Evolutionary conservation across 306 rosid genomes (phyloP).

Genomic region (Erythrophleum fordii): DNA sequence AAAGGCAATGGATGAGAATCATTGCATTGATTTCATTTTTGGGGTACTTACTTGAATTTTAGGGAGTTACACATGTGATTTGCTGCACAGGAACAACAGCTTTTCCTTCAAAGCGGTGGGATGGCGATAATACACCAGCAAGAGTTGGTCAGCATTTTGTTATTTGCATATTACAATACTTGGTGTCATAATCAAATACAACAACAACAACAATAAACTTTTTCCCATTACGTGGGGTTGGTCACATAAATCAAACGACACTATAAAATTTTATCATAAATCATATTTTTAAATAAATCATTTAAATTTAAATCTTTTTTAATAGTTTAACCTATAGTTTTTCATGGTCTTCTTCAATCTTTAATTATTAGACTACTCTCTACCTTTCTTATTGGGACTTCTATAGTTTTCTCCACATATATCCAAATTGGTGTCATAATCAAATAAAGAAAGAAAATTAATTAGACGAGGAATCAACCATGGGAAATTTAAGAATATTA

Average conservation of each 20-base stretch:
- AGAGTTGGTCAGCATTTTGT: conserved; percentile 73
- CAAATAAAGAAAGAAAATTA: conserved; percentile 33
- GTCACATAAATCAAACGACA: too few species aligned
- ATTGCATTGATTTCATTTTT: conserved; percentile 15
- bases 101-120: conserved; percentile 95
- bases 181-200: conserved; percentile 20
- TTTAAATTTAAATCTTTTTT: too few species aligned
- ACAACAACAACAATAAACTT: too few species aligned
- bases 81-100: conserved; percentile 98
- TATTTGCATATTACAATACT: conserved; percentile 4
- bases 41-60: conserved; percentile 36
- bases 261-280: too few species aligned
- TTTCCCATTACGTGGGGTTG: too few species aligned
- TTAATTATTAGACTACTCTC: too few species aligned
- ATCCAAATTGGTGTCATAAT: conserved; percentile 15
- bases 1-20: conserved; percentile 18
- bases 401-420: too few species aligned
- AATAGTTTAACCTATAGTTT: too few species aligned
- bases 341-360: too few species aligned
- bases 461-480: conserved; percentile 18
- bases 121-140: conserved; percentile 87
- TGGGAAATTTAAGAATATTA: conserved; percentile 22
- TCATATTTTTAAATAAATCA: too few species aligned
- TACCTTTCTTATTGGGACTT: too few species aligned
- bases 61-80: conserved; percentile 97